Conservation (phyloP, 2,329 filamentous ascomycete species). For the Laburnicola sp. region DNA sequence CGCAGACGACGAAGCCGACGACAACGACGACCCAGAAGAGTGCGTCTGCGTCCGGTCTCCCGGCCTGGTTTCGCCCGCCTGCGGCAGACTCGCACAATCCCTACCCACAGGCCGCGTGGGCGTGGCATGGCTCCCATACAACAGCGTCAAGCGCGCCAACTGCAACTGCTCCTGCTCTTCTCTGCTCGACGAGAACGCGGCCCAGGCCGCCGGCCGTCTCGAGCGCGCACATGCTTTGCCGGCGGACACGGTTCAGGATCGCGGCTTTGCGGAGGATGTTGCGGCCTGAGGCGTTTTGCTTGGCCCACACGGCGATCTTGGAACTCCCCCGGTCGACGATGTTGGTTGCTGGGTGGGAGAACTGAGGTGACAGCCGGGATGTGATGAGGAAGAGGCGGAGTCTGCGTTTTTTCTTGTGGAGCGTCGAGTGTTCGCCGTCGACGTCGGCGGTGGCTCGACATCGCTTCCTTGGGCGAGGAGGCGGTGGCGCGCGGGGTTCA, state of each 20-base stretch:
- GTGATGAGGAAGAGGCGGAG: slow-evolving; percentile 66
- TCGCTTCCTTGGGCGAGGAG: slow-evolving; percentile 52
- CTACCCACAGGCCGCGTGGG: slow-evolving; percentile 30
- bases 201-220: slow-evolving; percentile 22
- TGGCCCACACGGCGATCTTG: slow-evolving; percentile 52
- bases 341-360: slow-evolving; percentile 69
- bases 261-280: slow-evolving; percentile 66
- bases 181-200: slow-evolving; percentile 32
- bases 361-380: slow-evolving; percentile 69
- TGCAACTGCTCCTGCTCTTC: slow-evolving; percentile 37
- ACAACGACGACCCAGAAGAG: neutral
- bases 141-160: slow-evolving; percentile 35
- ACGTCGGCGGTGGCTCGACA: slow-evolving; percentile 60
- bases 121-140: slow-evolving; percentile 38
- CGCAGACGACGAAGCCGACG: slow-evolving; percentile 13
- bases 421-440: slow-evolving; percentile 57
- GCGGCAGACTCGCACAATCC: neutral
- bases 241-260: slow-evolving; percentile 64
- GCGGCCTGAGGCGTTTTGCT: slow-evolving; percentile 51
- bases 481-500: slow-evolving; percentile 27
- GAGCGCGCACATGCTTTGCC: slow-evolving; percentile 38
- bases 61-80: neutral
- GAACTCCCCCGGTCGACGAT: slow-evolving; percentile 65
- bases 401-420: slow-evolving; percentile 66
- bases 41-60: neutral